A percentile compares a stretch with the other conserved stretches of the same genome.
Conservation (phyloP, 352 stramenopile genomes). For the Phytophthora capsici region DNA sequence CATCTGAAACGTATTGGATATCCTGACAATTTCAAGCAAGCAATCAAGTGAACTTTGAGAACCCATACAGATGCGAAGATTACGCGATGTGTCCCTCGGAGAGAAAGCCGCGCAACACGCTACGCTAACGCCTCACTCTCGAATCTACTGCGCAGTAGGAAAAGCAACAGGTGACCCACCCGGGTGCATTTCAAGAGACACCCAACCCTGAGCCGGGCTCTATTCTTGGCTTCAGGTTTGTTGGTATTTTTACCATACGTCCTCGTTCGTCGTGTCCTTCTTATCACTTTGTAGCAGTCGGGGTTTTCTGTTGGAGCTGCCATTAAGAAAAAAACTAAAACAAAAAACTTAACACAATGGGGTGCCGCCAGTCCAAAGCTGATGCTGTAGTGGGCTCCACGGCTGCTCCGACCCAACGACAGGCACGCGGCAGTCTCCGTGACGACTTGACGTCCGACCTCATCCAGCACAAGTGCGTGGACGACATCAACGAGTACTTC, state of each 20-base stretch:
- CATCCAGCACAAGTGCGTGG: slow-evolving; percentile 79
- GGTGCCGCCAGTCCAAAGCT: slow-evolving; percentile 63
- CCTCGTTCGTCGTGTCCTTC: neutral
- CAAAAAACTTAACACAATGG: slow-evolving; percentile 40
- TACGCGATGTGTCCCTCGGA: slow-evolving; percentile 15
- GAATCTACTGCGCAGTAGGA: slow-evolving; percentile 11
- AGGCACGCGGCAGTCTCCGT: slow-evolving; percentile 39
- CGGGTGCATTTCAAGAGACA: neutral
- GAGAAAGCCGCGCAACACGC: slow-evolving; percentile 3
- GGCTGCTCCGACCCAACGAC: slow-evolving; percentile 11
- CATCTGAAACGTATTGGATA: no score
- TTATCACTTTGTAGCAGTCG: slow-evolving; percentile 13
- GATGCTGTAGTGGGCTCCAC: slow-evolving; percentile 53
- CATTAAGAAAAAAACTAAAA: neutral
- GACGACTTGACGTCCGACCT: slow-evolving; percentile 80
- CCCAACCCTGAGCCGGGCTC: slow-evolving; percentile 13
- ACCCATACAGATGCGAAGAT: slow-evolving; percentile 30
- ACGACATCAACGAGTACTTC: slow-evolving; percentile 70
- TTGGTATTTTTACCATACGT: slow-evolving; percentile 19
- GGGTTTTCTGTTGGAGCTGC: slow-evolving; percentile 6
- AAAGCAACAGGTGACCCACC: neutral
- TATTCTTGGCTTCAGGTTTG: slow-evolving; percentile 11
- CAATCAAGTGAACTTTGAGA: slow-evolving; percentile 1
- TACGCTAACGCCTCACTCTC: slow-evolving; percentile 12
- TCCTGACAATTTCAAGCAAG: neutral